These are phyloP conservation scores for Fusarium brachygibbosum DNA, from an alignment of 2,329 filamentous ascomycete species.

Conservation along the genomic window DNA sequence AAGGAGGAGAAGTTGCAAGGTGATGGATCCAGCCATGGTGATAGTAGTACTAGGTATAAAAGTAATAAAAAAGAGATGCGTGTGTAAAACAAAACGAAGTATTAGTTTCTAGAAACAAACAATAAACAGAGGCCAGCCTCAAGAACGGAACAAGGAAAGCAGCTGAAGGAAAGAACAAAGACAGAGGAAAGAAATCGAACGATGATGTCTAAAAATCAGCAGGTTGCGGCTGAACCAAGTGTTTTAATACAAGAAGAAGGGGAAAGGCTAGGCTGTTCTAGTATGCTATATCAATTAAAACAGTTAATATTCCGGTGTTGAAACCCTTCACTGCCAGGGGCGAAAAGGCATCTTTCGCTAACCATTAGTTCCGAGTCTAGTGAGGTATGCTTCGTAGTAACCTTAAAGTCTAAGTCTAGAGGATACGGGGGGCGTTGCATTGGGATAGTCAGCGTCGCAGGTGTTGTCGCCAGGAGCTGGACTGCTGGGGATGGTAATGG, in stretches of 20 bases:
- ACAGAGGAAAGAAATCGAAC: constrained; percentile 24
- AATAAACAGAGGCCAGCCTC: constrained; percentile 31
- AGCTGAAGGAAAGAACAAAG: constrained; percentile 3
- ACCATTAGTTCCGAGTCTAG: background rate
- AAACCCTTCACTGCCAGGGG: background rate
- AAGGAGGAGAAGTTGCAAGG: constrained; percentile 19
- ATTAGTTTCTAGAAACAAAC: constrained; percentile 7
- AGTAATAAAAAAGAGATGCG: background rate
- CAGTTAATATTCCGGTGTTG: background rate
- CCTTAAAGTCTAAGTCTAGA: background rate
- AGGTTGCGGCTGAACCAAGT: constrained; percentile 11
- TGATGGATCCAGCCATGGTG: constrained; percentile 33
- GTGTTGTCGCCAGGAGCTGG: background rate
- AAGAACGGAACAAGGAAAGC: constrained; percentile 3
- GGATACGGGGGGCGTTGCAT: background rate
- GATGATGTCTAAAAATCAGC: constrained; percentile 33
- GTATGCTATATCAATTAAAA: background rate
- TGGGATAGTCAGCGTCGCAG: background rate
- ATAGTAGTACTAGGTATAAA: background rate
- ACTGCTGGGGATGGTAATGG: background rate
- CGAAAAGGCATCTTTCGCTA: background rate
- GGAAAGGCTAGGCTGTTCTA: background rate
- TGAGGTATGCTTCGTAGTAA: constrained; percentile 5
- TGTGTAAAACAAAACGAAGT: constrained; percentile 16
- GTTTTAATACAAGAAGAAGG: constrained; percentile 24